Evolutionary conservation across 2,329 filamentous ascomycete genomes (phyloP), one percentile per base, ranked within the genome.

Genomic region (Xylaria sp.): DNA sequence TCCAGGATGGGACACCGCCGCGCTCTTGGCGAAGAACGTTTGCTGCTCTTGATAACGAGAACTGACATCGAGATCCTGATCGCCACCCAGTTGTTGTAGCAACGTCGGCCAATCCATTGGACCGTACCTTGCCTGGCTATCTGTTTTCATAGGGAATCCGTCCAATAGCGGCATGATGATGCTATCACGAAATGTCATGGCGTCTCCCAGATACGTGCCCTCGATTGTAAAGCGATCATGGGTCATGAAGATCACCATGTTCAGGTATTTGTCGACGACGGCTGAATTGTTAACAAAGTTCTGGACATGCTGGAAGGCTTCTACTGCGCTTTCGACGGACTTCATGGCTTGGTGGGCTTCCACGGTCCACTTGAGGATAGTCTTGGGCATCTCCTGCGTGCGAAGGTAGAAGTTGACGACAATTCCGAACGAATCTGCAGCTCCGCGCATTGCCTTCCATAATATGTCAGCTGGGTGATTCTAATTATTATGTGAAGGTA

Each of bases 401-500:
- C 76, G 70, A 4, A 82, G 74, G 41, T 80, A 75, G 66, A 83
- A 83, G 4, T 73, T 77, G 44, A 77, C 78, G 6, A 78, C 77
- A 61, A 83, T 79, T 10, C 81, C 82, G 56, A 82, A 81, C 2
- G 80, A 81, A 18, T 80, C 79, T 8, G 78, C 81, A 5, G 82
- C 81, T 18, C 82, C 82, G 62, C 80, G 79, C 71, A 83, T 76
- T n/a, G 80, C 81, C 80, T 81, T 39, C 7, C 56, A 18, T 9
- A 0, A 18, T 23, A 20, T 1, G 13, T 57, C 12, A 58, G 32
- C 48, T 68, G 39, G 69, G 62, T 20, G 15, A 23, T 1, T 2
- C 10, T 9, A 12, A 18, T 18, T 39, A 1, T 13, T 18, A 13
- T 12, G 46, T 32, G 6, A 23, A 34, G 3, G 10, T 32, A 12